Percentiles rank a stretch among this genome's conserved stretches.
Evolutionary conservation across 768 basidiomycete genomes (phyloP).

Genomic region (Lactarius evosmus): DNA sequence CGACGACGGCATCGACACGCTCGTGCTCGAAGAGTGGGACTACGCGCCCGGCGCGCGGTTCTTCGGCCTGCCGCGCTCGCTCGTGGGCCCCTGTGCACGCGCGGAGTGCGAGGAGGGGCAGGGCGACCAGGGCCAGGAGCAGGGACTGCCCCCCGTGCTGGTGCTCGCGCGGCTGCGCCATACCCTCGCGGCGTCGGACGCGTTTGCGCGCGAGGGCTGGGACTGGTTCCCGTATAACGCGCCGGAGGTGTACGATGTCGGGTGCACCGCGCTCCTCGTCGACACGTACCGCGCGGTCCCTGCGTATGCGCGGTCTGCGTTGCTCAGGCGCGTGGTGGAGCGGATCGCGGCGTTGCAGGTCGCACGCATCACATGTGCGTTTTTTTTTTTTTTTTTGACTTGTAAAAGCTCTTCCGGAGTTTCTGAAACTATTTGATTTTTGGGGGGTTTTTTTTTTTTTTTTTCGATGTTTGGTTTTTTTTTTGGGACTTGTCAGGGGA

Average conservation of each 20-base stretch:
- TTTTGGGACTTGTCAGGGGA: not conserved
- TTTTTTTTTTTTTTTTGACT: not conserved
- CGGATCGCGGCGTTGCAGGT: not conserved
- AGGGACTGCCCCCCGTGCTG: not conserved
- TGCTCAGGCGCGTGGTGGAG: not conserved
- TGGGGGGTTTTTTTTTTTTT: too few species aligned
- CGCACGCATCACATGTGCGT: not conserved
- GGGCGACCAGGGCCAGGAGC: too few species aligned
- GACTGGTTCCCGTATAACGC: constrained; percentile 5
- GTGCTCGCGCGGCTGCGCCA: not conserved
- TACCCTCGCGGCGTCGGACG: not conserved
- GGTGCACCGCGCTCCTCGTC: not conserved
- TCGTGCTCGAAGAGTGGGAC: not conserved
- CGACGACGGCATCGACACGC: not conserved
- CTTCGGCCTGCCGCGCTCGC: not conserved
- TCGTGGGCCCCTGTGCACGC: not conserved
- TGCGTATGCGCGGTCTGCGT: not conserved
- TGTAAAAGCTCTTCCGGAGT: not conserved
- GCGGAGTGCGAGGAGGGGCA: not conserved
- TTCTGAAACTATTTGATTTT: not conserved
- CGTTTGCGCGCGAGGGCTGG: not conserved
- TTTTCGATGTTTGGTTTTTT: not conserved
- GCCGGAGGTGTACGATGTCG: not conserved
- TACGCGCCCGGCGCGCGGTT: not conserved
- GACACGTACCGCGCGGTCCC: not conserved